A percentile compares a stretch with the other conserved stretches of the same genome.
These are phyloP conservation scores for Trichoderma breve DNA, from an alignment of 2,329 filamentous ascomycete species.

Conservation along the genomic window DNA sequence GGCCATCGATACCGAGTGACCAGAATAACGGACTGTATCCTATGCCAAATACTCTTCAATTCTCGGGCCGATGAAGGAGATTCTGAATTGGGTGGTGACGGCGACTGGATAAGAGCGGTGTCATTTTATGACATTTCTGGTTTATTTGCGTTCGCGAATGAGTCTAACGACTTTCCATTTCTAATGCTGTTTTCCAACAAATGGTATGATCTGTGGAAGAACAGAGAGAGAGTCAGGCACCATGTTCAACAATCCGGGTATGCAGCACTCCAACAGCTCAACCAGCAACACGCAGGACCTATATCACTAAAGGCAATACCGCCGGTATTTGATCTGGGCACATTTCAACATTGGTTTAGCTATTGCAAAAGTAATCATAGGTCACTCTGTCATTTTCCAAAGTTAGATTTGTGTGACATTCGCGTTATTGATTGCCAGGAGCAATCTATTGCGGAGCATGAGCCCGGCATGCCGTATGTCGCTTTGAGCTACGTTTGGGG, in stretches of 20 bases:
- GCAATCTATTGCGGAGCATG: not conserved
- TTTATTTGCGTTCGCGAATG: too few relatives aligned
- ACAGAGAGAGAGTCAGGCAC: rapidly evolving
- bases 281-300: not conserved
- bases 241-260: not conserved
- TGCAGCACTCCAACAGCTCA: not conserved
- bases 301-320: not conserved
- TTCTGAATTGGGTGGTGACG: not conserved
- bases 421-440: not conserved
- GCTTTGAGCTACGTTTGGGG: not conserved
- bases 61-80: not conserved
- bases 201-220: not conserved
- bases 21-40: not conserved
- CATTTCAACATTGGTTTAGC: not conserved
- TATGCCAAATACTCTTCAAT: not conserved
- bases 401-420: not conserved
- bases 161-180: too few relatives aligned
- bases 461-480: not conserved
- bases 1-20: not conserved
- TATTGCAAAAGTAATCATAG: not conserved
- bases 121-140: too few relatives aligned
- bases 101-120: not conserved
- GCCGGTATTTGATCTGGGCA: not conserved
- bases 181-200: not conserved
- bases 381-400: not conserved